Evolutionary conservation across 305 asterid species (phyloP).

Genomic region (Coffea humblotiana): DNA sequence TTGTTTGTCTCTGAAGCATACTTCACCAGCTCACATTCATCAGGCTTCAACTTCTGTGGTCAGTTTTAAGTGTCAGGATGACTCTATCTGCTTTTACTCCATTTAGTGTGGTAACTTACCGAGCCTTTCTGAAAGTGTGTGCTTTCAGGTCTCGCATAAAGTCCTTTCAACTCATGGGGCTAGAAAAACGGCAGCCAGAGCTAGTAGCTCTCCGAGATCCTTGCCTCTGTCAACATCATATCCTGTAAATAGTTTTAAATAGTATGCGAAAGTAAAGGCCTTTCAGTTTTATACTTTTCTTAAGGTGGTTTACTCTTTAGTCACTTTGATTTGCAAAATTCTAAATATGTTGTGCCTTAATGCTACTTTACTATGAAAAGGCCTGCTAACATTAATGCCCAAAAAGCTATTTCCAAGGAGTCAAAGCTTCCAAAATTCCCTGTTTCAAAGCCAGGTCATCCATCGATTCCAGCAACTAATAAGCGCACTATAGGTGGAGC

Average conservation of each 20-base stretch:
- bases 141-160: slow-evolving; percentile 51
- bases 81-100: neutral
- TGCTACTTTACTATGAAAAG: slow-evolving; percentile 54
- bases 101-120: slow-evolving; percentile 17
- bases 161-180: slow-evolving; percentile 33
- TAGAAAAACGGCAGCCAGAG: slow-evolving; percentile 41
- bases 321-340: slow-evolving; percentile 21
- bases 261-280: slow-evolving; percentile 10
- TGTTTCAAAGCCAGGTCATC: slow-evolving; percentile 52
- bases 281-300: slow-evolving; percentile 9
- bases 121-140: slow-evolving; percentile 14
- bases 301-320: slow-evolving; percentile 15
- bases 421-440: slow-evolving; percentile 57
- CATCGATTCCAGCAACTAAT: slow-evolving; percentile 35
- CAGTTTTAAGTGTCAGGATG: slow-evolving; percentile 24
- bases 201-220: slow-evolving; percentile 52
- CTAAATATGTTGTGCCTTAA: slow-evolving; percentile 52
- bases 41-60: slow-evolving; percentile 40
- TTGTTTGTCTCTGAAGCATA: slow-evolving; percentile 16
- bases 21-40: slow-evolving; percentile 42
- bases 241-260: slow-evolving; percentile 46
- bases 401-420: slow-evolving; percentile 50
- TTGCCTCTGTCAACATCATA: slow-evolving; percentile 63
- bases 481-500: slow-evolving; percentile 39
- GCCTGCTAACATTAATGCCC: slow-evolving; percentile 48